phyloP scores from a whole-genome alignment of 2,329 filamentous ascomycete genomes.

The Pezicula radicicola region DNA sequence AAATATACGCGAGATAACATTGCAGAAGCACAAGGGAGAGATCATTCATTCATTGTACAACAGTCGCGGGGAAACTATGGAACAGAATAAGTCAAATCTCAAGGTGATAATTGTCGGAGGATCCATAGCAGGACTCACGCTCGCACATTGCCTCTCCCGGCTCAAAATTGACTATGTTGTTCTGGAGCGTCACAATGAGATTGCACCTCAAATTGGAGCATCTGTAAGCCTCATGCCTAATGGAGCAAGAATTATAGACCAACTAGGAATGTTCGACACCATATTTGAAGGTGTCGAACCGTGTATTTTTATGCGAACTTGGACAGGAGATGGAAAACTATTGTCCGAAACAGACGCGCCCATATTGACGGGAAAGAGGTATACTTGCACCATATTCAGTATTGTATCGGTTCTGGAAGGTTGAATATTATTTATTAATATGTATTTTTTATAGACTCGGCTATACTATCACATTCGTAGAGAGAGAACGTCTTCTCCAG shows the following conservation, averaged over 20 bases:
- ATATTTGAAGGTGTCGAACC: neutral
- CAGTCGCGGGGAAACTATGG: too few relatives aligned
- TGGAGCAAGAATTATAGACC: slow-evolving; percentile 43
- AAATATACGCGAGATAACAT: too few relatives aligned
- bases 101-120: slow-evolving; percentile 45
- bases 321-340: neutral
- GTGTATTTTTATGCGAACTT: neutral
- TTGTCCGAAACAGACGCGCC: neutral
- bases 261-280: slow-evolving; percentile 37
- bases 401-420: too few relatives aligned
- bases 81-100: neutral
- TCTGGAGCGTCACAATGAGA: slow-evolving; percentile 37
- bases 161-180: slow-evolving; percentile 43
- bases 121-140: slow-evolving; percentile 40
- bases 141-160: slow-evolving; percentile 41
- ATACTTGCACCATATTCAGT: neutral
- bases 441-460: neutral
- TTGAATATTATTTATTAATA: too few relatives aligned
- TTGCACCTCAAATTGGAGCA: slow-evolving; percentile 43
- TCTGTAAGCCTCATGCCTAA: slow-evolving; percentile 41
- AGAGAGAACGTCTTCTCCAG: slow-evolving; percentile 1
- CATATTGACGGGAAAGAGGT: neutral
- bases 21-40: too few relatives aligned
- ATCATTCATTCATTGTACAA: too few relatives aligned
- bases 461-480: slow-evolving; percentile 1